Evolutionary conservation across 2,329 filamentous ascomycete species (phyloP), one percentile per base, ranked within the genome.

Genomic region (Apiospora sp.): DNA sequence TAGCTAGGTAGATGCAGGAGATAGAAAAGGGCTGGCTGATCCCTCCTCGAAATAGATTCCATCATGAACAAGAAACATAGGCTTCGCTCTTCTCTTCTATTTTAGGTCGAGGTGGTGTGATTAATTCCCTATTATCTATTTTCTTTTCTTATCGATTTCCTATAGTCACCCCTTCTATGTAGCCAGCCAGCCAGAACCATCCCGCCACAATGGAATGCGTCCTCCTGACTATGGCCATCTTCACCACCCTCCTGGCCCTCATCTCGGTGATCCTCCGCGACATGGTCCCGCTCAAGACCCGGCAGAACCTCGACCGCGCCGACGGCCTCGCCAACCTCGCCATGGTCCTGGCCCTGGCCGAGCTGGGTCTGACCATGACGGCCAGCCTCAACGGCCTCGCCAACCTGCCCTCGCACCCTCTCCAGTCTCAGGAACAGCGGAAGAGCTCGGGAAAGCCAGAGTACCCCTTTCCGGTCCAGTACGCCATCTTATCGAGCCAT

Each of bases 341-440:
- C 67, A 69, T 69, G 67, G 67, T 49, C 16, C 48, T 69, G 27
- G 67, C 67, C 19, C 67, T 69, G 5, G 67, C 16, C 27, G 67
- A 49, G 19, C 44, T 69, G 67, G 44, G 44, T 27, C 44, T 49
- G 34, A 48, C 67, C 44, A 49, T 69, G 19, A 27, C 48, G 27
- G 67, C 67, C 27, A 24, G 22, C 24, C 67, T 46, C 24, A n/a
- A 22, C 67, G 37, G 43, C 4, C 48, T 69, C 16, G 44, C 7
- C 27, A 14, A 13, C 12, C 43, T 27, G 43, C 67, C 46, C 67
- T 1, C 67, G 43, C 16, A 10, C 4, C 43, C 24, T 1, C 43
- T 41, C 24, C 41, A 37, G 67, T n/a, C 43, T 4, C 67, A 49
- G 67, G 22, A 46, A 14, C 43, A 46, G 24, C 41, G 67, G 8